Evolutionary conservation across 805 yeast genomes (phyloP).

Genomic region (Candida sonorensis): DNA sequence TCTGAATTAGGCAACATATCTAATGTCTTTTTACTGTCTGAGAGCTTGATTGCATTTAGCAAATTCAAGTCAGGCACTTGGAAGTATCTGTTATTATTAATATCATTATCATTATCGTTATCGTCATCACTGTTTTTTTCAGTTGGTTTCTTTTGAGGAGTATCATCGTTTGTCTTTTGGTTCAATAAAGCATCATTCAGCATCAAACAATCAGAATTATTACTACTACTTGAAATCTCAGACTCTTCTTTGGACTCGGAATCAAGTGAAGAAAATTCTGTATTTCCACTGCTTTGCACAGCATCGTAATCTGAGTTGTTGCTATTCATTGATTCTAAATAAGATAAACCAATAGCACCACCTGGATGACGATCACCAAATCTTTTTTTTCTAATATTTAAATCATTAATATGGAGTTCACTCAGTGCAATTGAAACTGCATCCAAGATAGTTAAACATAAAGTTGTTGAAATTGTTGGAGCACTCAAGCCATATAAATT

Average conservation of each 20-base stretch:
- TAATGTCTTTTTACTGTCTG: constrained; percentile 21
- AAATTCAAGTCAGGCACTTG: constrained; percentile 15
- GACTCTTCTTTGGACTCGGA: constrained; percentile 8
- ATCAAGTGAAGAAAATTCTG: constrained; percentile 9
- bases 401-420: constrained; percentile 57
- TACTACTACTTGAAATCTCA: constrained; percentile 11
- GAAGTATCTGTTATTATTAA: too few relatives aligned
- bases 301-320: not conserved
- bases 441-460: constrained; percentile 71
- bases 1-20: constrained; percentile 24
- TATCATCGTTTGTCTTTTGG: too few relatives aligned
- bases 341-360: constrained; percentile 73
- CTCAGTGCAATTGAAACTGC: constrained; percentile 69
- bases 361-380: constrained; percentile 84
- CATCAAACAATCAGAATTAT: constrained; percentile 7
- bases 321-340: constrained; percentile 11
- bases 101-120: constrained; percentile 9
- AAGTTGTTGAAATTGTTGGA: constrained; percentile 79
- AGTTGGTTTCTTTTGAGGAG: constrained; percentile 11
- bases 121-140: not conserved
- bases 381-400: constrained; percentile 40
- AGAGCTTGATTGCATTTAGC: constrained; percentile 17
- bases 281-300: constrained; percentile 6
- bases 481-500: constrained; percentile 75
- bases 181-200: too few relatives aligned